phyloP scores from a whole-genome alignment of 1,284 basidiomycete genomes.

The Pseudozyma thailandica region DNA sequence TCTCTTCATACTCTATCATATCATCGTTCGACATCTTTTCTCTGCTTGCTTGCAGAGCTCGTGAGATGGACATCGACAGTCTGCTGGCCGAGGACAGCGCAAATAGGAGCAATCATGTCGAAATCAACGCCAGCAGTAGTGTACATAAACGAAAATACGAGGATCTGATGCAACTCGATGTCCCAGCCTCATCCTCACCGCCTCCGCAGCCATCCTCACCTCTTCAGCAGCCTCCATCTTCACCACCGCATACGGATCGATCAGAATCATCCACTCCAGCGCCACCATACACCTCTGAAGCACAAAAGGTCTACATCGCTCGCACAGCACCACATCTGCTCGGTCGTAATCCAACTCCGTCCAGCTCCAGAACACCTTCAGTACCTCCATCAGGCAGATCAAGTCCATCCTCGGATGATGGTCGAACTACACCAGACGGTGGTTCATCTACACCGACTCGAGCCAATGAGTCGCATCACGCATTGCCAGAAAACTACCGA shows the following conservation, averaged over 20 bases:
- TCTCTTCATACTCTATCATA: not conserved
- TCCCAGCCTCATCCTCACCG: not conserved
- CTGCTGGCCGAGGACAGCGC: not conserved
- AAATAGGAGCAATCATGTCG: not conserved
- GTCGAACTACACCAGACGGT: conserved; percentile 28
- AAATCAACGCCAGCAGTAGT: not conserved
- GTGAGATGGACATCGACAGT: conserved; percentile 27
- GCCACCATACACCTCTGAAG: conserved; percentile 21
- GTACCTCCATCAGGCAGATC: conserved; percentile 32
- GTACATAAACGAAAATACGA: conserved; percentile 35
- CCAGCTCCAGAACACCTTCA: conserved; percentile 29
- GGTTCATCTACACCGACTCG: conserved; percentile 11
- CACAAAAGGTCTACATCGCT: conserved; percentile 52
- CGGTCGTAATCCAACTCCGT: conserved; percentile 12
- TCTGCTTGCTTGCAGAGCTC: not conserved
- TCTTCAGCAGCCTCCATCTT: conserved; percentile 4
- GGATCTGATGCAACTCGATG: conserved; percentile 19
- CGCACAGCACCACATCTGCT: conserved; percentile 56
- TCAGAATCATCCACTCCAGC: conserved; percentile 29
- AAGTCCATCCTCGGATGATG: conserved; percentile 40
- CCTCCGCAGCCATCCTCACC: conserved; percentile 8
- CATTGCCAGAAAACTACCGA: conserved; percentile 51
- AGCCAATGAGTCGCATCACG: conserved; percentile 37
- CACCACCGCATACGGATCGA: conserved; percentile 13
- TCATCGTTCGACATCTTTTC: not conserved